phyloP scores from a whole-genome alignment of 2,329 filamentous ascomycete genomes.

The Colletotrichum lentis region DNA sequence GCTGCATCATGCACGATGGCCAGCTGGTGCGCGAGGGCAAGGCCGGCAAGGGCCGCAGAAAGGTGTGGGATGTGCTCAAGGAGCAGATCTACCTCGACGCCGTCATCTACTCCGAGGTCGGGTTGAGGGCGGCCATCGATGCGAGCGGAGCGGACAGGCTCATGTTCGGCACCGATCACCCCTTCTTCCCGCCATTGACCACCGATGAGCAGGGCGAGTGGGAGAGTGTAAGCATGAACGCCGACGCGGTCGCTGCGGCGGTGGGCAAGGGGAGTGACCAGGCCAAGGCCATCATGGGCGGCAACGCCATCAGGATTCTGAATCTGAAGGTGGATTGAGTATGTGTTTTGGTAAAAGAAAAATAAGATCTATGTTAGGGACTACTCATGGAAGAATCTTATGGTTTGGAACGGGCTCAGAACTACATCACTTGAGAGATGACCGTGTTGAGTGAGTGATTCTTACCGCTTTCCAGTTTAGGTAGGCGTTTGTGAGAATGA shows the following conservation, averaged over 20 bases:
- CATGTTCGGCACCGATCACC: conserved; percentile 85
- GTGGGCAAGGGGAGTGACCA: conserved; percentile 56
- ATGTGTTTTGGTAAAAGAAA: background rate
- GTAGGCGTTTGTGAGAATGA: accelerated
- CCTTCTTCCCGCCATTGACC: conserved; percentile 81
- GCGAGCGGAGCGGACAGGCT: conserved; percentile 72
- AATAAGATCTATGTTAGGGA: background rate
- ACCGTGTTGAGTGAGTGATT: background rate
- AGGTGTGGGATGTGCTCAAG: conserved; percentile 64
- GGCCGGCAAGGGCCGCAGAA: conserved; percentile 56
- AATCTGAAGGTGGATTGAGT: conserved; percentile 27
- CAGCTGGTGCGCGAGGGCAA: conserved; percentile 73
- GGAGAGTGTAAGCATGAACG: conserved; percentile 69
- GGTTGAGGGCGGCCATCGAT: conserved; percentile 73
- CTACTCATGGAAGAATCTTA: background rate
- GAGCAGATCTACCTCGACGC: conserved; percentile 89
- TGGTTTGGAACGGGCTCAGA: background rate
- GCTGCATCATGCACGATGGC: conserved; percentile 83
- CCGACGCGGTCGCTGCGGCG: conserved; percentile 61
- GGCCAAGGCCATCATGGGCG: conserved; percentile 64
- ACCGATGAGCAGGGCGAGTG: conserved; percentile 70
- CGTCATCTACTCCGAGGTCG: conserved; percentile 81
- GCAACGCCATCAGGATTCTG: conserved; percentile 65
- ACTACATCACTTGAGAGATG: conserved; percentile 21
- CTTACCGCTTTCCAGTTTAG: conserved; percentile 4